Base-by-base conservation (phyloP, 2,329 filamentous ascomycete species). In the Rhexocercosporidium sp. region DNA sequence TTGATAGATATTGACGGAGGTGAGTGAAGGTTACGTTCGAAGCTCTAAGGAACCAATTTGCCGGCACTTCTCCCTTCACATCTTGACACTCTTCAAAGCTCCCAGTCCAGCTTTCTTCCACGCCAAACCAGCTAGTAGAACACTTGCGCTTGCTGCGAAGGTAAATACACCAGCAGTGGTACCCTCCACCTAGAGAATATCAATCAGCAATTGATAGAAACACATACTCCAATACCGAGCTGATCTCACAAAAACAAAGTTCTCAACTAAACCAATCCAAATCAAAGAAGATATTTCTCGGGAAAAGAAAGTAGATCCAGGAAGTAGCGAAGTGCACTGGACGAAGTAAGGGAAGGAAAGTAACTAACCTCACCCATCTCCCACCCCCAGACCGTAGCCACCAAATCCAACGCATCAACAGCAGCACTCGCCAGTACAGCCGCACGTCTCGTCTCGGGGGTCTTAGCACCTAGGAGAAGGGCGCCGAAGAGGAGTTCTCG, bases 381-480 rank as follows among this genome's bases (percentile, higher is more conserved):
- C 54, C 54, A 39, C 7, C 54, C 54, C 54, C 34, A 57, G 18
- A 57, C 14, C n/a, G 54, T 57, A 57, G n/a, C 54, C 18, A 5
- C n/a, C 8, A 57, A 41, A 27, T 57, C 31, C 54, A 57, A 16
- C 14, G 37, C 60, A 60, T 69, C 66, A 39, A 66, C 56, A 16
- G 46, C 63, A 5, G 57, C 57, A 14, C 66, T 64, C 44, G 49
- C 63, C 6, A 68, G 1, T 37, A 69, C 46, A 18, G 66, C 66
- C 34, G 54, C 31, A 3, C 44, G 29, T 37, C 56, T 61, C 27
- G 60, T 57, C 44, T 66, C 63, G 1, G 63, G 54, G 7, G 62
- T 63, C n/a, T 63, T 65, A 14, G 66, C 62, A 2, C 59, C 46
- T 14, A 51, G 51, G 6, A 68, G 59, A 7, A 65, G 62, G 12